Percentiles rank a stretch among this genome's conserved stretches.
Conservation (phyloP, 495 filamentous ascomycete species). For the Neurospora sp. region DNA sequence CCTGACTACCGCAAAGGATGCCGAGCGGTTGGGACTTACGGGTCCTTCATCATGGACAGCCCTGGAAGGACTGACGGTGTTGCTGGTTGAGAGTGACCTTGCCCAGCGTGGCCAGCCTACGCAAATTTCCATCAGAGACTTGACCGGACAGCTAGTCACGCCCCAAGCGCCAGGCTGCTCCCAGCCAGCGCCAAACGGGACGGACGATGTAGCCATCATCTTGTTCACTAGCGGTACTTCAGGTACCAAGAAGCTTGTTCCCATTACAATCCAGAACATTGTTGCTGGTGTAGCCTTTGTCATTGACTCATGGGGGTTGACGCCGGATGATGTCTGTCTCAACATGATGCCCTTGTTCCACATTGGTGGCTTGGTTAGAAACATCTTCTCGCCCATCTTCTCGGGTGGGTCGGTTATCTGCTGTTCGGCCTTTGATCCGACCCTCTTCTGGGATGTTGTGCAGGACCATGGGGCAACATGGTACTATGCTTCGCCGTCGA, state of each 20-base stretch:
- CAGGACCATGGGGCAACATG: constrained; percentile 29
- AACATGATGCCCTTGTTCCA: constrained; percentile 42
- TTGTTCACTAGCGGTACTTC: constrained; percentile 39
- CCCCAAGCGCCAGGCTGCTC: background rate
- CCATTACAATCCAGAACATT: constrained; percentile 28
- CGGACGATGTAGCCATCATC: constrained; percentile 29
- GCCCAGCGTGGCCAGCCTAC: background rate
- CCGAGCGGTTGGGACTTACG: constrained; percentile 4
- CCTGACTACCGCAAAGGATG: constrained; percentile 6
- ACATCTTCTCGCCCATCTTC: constrained; percentile 31
- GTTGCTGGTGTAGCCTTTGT: constrained; percentile 28
- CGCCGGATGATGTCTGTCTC: constrained; percentile 26
- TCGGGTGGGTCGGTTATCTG: constrained; percentile 34
- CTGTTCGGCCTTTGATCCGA: constrained; percentile 37
- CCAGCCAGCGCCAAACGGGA: constrained; percentile 3
- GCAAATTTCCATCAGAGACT: background rate
- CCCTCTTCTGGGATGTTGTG: constrained; percentile 39
- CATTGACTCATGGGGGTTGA: constrained; percentile 31
- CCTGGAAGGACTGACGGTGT: background rate
- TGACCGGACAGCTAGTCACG: background rate
- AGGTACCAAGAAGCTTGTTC: constrained; percentile 38
- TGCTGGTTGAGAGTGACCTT: background rate
- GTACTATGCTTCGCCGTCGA: constrained; percentile 43
- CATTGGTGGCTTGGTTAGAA: constrained; percentile 32
- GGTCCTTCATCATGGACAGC: background rate